These are phyloP conservation scores for Coemansia umbellata DNA, from an alignment of 192 early-diverging fungal genomes.

Conservation along the genomic window DNA sequence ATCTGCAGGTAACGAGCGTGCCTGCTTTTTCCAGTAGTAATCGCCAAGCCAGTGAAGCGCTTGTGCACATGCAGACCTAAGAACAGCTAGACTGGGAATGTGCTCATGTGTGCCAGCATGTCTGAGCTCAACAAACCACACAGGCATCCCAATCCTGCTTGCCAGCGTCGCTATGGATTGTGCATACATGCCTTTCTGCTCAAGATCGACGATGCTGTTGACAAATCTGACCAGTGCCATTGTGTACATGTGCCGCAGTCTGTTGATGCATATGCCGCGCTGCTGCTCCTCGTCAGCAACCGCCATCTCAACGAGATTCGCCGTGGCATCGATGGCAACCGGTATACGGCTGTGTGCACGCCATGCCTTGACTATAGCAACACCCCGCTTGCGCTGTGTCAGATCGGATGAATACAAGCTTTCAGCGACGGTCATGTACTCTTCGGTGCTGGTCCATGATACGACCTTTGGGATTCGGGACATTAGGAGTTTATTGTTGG, in stretches of 20 bases:
- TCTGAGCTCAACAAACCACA: constrained; percentile 66
- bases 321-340: constrained; percentile 45
- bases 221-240: constrained; percentile 56
- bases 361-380: constrained; percentile 49
- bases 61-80: constrained; percentile 53
- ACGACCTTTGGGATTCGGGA: constrained; percentile 33
- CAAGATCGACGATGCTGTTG: constrained; percentile 59
- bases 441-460: constrained; percentile 48
- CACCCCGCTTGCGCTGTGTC: constrained; percentile 27
- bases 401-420: constrained; percentile 35
- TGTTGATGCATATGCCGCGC: constrained; percentile 13
- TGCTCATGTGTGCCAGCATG: constrained; percentile 64
- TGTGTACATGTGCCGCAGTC: constrained; percentile 37
- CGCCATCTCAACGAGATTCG: constrained; percentile 32
- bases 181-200: constrained; percentile 54
- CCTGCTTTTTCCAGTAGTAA: constrained; percentile 54
- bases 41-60: constrained; percentile 56
- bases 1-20: constrained; percentile 25
- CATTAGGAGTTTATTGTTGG: too few species aligned
- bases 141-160: constrained; percentile 53
- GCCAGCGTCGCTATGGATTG: constrained; percentile 54
- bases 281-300: constrained; percentile 24
- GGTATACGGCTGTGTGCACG: constrained; percentile 35
- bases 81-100: constrained; percentile 54
- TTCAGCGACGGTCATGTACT: constrained; percentile 32